Base-by-base conservation (phyloP, 805 yeast species). In the Candida ipomoeae region DNA sequence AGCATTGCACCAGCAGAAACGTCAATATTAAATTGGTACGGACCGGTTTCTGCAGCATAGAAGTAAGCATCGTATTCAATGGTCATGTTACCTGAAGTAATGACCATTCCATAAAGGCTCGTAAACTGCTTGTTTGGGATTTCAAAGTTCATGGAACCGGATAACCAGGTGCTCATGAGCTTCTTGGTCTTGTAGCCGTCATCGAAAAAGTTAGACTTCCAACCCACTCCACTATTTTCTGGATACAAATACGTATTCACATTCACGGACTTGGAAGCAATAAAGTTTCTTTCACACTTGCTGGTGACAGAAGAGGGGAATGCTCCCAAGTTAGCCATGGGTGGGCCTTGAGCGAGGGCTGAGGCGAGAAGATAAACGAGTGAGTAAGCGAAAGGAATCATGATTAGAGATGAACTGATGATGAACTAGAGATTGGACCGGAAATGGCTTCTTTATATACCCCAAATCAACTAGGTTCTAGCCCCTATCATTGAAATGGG, bases 1-100 rank as follows among this genome's bases (percentile, higher is more conserved):
- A 49, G 31, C 5, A 10, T 10, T 3, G 43, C 53, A 26, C 50
- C 53, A n/a, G 39, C 48, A 2, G 48, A 45, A 21, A 43, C 44
- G 5, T 14, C 17, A 13, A 47, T 11, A 2, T 5, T 3, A 18
- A 50, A 41, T 17, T 34, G 29, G 34, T 50, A 38, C 4, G 23
- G 35, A 7, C 53, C 50, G 1, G 53, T 21, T 21, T 26, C 31
- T 5, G 17, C 37, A 6, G 53, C 50, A 21, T 18, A 33, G n/a
- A 46, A 50, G 38, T 32, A 50, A 6, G 48, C 47, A 3, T 36
- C 23, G 18, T 46, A 37, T 10, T 39, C 44, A 29, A 42, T 20
- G 18, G 53, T 36, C 10, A 50, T 26, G 33, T 46, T 50, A 6
- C 45, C 45, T 13, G 10, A 10, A 14, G 4, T 1, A 3, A 33